Evolutionary conservation across 768 basidiomycete species (phyloP), one percentile per base, ranked within the genome.

Genomic region (Serendipita sp.): DNA sequence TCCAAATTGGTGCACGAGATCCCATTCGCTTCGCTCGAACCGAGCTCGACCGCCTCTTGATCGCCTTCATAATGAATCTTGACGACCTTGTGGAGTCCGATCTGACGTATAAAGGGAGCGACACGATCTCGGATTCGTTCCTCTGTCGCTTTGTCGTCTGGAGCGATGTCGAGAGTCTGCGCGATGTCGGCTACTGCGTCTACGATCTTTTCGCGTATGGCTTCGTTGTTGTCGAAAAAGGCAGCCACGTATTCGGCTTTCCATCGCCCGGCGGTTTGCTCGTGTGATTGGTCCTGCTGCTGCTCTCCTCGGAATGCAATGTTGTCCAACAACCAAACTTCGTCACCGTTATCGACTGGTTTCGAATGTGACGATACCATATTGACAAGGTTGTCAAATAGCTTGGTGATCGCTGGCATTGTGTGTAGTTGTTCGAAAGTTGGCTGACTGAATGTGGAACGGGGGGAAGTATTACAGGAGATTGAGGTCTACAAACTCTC

Each of bases 281-380:
- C 7, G 7, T 41, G 38, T 13, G 38, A 13, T 41, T 18, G 48
- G 13, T 1, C 16, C 30, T 51, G 18, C 2, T 51, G n/a, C 18
- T 2, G 48, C 8, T 32, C 8, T n/a, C 8, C 8, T 18, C 48
- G 56, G 32, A 60, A 60, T 8, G 56, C 56, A 35, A 60, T 8
- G 34, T 60, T 60, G 56, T 60, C 56, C 23, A 60, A 35, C 28
- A 60, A 35, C 56, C 56, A 60, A 1, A 60, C 56, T n/a, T 60
- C 56, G 35, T 60, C 56, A 30, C 35, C 16, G n/a, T 51, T 18
- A 32, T 51, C 48, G n/a, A 32, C 48, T 8, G 48, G 48, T 51
- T 51, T 7, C 30, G 18, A 8, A 5, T 41, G 5, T 41, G 38
- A 41, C 2, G 23, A 23, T 23, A 23, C 23, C 23, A 23, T 41